These are phyloP conservation scores for Sugiyamaella floridensis DNA, from an alignment of 805 yeast genomes.

Conservation along the genomic window DNA sequence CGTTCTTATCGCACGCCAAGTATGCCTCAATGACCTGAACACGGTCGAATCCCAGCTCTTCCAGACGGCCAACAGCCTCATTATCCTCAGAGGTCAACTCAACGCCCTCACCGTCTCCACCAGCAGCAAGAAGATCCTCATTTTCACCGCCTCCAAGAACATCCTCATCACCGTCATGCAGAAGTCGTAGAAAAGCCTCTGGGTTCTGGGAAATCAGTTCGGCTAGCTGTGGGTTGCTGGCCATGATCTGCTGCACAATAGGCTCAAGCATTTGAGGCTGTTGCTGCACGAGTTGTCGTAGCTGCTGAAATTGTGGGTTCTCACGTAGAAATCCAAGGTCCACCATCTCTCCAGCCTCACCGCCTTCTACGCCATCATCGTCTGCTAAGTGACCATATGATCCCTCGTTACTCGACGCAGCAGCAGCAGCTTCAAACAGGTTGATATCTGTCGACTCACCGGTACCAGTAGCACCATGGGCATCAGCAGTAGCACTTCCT, in stretches of 20 bases:
- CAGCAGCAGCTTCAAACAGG: slow-evolving; percentile 35
- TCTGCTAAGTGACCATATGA: slow-evolving; percentile 30
- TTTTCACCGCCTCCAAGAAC: slow-evolving; percentile 47
- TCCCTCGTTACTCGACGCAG: slow-evolving; percentile 9
- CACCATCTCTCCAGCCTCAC: slow-evolving; percentile 28
- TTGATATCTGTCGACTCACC: slow-evolving; percentile 30
- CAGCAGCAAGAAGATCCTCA: slow-evolving; percentile 22
- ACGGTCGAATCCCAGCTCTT: slow-evolving; percentile 90
- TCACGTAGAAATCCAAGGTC: slow-evolving; percentile 34
- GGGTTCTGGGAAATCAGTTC: slow-evolving; percentile 60
- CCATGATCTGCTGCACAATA: slow-evolving; percentile 72
- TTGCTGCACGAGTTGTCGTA: slow-evolving; percentile 72
- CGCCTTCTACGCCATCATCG: slow-evolving; percentile 31
- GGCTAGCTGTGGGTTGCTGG: slow-evolving; percentile 78
- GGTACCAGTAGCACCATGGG: slow-evolving; percentile 19
- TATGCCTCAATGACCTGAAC: slow-evolving; percentile 84
- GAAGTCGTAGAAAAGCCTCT: slow-evolving; percentile 74
- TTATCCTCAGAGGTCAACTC: slow-evolving; percentile 74
- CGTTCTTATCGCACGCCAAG: slow-evolving; percentile 97
- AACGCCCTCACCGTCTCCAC: slow-evolving; percentile 30
- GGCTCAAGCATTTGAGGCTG: slow-evolving; percentile 87
- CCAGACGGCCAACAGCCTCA: slow-evolving; percentile 80
- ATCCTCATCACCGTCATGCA: slow-evolving; percentile 43
- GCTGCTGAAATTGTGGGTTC: slow-evolving; percentile 40
- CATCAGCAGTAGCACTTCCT: slow-evolving; percentile 1